Conservation (phyloP, 1,284 basidiomycete genomes). For the Fomitopsis schrenkii region DNA sequence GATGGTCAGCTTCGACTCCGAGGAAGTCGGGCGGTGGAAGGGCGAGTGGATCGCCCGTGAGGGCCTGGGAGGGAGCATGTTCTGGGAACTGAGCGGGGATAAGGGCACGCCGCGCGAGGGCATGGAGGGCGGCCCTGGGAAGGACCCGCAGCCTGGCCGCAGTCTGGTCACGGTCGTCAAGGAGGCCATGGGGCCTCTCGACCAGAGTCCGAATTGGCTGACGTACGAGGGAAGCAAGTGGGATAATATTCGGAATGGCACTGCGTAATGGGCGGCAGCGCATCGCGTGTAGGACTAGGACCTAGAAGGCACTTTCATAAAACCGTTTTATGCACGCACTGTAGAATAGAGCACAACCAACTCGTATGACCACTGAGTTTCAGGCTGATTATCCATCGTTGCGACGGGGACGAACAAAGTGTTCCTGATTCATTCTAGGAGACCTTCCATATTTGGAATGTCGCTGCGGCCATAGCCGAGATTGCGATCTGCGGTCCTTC, state of each 20-base stretch:
- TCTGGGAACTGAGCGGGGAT: slow-evolving; percentile 83
- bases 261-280: slow-evolving; percentile 30
- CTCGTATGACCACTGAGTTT: too few relatives aligned
- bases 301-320: background rate
- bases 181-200: slow-evolving; percentile 71
- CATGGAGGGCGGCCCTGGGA: slow-evolving; percentile 52
- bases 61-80: slow-evolving; percentile 79
- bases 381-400: background rate
- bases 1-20: slow-evolving; percentile 79
- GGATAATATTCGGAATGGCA: slow-evolving; percentile 73
- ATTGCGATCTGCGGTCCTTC: background rate
- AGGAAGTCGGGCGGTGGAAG: slow-evolving; percentile 65
- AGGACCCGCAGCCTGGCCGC: slow-evolving; percentile 29
- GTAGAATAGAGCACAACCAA: too few relatives aligned
- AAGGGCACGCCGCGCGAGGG: slow-evolving; percentile 62
- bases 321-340: background rate
- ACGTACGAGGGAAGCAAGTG: slow-evolving; percentile 68
- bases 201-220: slow-evolving; percentile 66
- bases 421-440: background rate
- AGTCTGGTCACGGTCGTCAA: slow-evolving; percentile 70
- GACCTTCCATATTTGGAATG: background rate
- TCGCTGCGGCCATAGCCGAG: background rate
- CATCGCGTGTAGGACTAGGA: background rate
- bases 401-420: background rate
- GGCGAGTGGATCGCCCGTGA: slow-evolving; percentile 71